Evolutionary conservation across 352 stramenopile species (phyloP).

Genomic region (Phytophthora megakarya): DNA sequence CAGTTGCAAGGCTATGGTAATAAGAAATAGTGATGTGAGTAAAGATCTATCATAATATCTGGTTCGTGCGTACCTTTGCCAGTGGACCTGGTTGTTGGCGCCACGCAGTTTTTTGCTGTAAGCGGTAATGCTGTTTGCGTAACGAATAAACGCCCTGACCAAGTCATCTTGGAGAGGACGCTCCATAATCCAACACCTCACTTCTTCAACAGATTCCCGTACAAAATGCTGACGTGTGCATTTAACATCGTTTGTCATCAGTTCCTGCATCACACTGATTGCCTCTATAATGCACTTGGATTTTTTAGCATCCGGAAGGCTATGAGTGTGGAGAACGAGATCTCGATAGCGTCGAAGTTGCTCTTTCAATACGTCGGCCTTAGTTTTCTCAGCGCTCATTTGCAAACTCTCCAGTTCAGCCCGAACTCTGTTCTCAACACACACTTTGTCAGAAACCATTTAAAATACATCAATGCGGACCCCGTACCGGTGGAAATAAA

Average conservation of each 20-base stretch:
- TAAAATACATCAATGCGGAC: neutral
- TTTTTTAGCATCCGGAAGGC: neutral
- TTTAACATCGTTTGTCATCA: slow-evolving; percentile 20
- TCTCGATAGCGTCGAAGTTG: no score
- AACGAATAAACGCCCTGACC: slow-evolving; percentile 9
- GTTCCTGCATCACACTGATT: slow-evolving; percentile 16
- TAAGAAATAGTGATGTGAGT: neutral
- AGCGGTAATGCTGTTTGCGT: slow-evolving; percentile 2
- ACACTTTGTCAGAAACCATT: neutral
- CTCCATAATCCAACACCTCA: slow-evolving; percentile 19
- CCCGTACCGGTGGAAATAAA: slow-evolving; percentile 30
- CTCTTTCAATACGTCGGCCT: no score
- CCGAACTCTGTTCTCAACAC: slow-evolving; percentile 18
- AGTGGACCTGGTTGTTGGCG: slow-evolving; percentile 1
- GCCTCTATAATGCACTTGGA: slow-evolving; percentile 16
- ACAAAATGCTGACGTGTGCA: slow-evolving; percentile 1
- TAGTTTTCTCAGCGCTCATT: slow-evolving; percentile 5
- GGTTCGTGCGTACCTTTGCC: slow-evolving; percentile 19
- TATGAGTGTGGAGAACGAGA: neutral
- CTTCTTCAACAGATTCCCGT: neutral
- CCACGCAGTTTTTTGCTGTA: slow-evolving; percentile 21
- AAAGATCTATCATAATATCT: neutral
- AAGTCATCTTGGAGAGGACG: slow-evolving; percentile 7
- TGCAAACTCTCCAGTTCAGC: slow-evolving; percentile 30
- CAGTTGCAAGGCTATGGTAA: slow-evolving; percentile 14